Evolutionary conservation across 148 eudicot species (phyloP).

Genomic region (Vaccinium corymbosum): DNA sequence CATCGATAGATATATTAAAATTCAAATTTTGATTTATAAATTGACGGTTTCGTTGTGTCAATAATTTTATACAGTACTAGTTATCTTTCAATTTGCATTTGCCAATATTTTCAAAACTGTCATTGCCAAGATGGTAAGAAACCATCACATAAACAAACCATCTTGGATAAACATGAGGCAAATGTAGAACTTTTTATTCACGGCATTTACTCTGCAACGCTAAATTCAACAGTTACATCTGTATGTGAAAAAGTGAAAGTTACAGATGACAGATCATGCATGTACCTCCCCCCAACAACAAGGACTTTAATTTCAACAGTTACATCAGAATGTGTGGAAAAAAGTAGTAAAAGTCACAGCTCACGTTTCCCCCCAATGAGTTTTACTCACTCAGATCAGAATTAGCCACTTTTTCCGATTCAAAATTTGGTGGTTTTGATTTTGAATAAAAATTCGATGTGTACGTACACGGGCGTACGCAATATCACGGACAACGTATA

Average conservation of each 20-base stretch:
- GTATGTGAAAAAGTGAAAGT: not conserved
- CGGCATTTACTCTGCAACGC: not conserved
- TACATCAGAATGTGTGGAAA: not conserved
- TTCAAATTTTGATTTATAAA: too few species aligned
- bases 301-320: conserved; percentile 2
- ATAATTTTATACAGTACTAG: too few species aligned
- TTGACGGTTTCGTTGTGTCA: too few species aligned
- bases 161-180: not conserved
- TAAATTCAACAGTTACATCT: not conserved
- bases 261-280: not conserved
- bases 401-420: not conserved
- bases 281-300: not conserved
- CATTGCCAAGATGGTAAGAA: not conserved
- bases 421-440: not conserved
- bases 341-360: conserved; percentile 7
- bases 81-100: too few species aligned
- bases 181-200: not conserved
- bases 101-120: not conserved
- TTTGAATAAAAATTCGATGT: too few species aligned
- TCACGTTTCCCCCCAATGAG: not conserved
- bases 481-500: too few species aligned
- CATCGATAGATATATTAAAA: too few species aligned
- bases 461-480: too few species aligned
- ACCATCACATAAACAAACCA: not conserved
- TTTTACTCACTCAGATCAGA: not conserved